Evolutionary conservation across 1,284 basidiomycete species (phyloP).

Genomic region (Trichosporon faecale): DNA sequence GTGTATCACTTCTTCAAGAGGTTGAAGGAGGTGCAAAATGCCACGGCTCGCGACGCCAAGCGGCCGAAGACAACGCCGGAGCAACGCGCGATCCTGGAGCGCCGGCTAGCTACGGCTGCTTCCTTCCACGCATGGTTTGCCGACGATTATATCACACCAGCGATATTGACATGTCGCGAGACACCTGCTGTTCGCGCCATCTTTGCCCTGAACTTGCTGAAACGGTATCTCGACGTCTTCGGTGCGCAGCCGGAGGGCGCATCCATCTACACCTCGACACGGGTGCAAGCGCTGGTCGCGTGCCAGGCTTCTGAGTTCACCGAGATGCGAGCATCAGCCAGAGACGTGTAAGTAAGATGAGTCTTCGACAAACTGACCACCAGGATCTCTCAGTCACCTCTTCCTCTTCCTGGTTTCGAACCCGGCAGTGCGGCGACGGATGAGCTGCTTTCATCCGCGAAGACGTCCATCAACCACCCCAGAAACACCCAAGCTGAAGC

Average conservation of each 20-base stretch:
- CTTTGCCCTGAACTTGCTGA: conserved; percentile 32
- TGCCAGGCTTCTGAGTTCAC: conserved; percentile 50
- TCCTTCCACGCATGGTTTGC: conserved; percentile 36
- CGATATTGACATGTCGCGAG: conserved; percentile 29
- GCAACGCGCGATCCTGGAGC: neutral
- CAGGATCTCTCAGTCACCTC: conserved; percentile 39
- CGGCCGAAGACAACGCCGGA: conserved; percentile 17
- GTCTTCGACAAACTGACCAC: neutral
- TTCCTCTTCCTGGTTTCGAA: conserved; percentile 43
- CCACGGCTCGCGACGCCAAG: conserved; percentile 14
- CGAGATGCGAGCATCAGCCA: conserved; percentile 39
- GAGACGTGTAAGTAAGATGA: conserved; percentile 34
- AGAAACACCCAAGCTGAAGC: conserved; percentile 50
- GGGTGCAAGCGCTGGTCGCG: conserved; percentile 38
- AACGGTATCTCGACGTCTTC: conserved; percentile 39
- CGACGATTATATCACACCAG: conserved; percentile 29
- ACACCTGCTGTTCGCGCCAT: conserved; percentile 36
- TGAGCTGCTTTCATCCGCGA: conserved; percentile 31
- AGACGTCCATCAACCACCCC: conserved; percentile 39
- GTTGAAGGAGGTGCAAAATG: conserved; percentile 26
- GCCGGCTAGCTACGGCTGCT: neutral
- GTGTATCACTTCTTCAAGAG: conserved; percentile 36
- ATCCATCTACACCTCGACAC: conserved; percentile 34
- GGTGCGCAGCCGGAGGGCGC: conserved; percentile 10
- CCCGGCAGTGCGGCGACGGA: conserved; percentile 21